Evolutionary conservation across 352 stramenopile genomes (phyloP), one percentile per base, ranked within the genome.

Genomic region (Pythium aristosporum): DNA sequence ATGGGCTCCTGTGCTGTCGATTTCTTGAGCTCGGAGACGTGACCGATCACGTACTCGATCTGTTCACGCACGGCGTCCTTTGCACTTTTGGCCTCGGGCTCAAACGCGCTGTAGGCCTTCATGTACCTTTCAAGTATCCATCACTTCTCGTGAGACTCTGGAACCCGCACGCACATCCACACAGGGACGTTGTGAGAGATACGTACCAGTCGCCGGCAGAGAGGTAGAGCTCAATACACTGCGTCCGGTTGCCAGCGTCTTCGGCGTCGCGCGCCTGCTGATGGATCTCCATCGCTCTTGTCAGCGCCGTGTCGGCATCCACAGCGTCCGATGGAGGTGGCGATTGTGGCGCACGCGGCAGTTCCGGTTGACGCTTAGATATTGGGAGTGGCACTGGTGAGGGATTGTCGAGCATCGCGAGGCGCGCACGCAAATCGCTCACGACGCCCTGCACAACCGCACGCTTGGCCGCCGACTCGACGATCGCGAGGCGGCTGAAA

Each of bases 381-480:
- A 75, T 42, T 23, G 23, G 28, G 2, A 39, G 5, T 39, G 23
- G 53, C 37, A 20, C 34, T 20, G 15, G 79, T 10, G 71, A 73
- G 12, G 73, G 77, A 52, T 82, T 72, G 10, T 88, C 67, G 55
- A 91, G 63, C 32, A 60, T 66, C 32, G 52, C 48, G 23, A 91
- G 72, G 23, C 76, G 77, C 49, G 68, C 61, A 53, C 75, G 48
- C 20, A 94, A 58, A n/a, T 88, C 85, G 13, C 20, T 43, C 60
- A 92, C 79, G 20, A 79, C 85, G 21, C 73, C 71, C 63, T 82
- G 58, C 39, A 94, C 56, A 36, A 85, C 72, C 65, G 67, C 72
- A 20, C 85, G 82, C 68, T 94, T 84, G 10, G 80, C 77, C 20
- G 80, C 79, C 39, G 80, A 91, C 69, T 94, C 85, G 60, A 94